Base-by-base conservation (phyloP, 2,329 filamentous ascomycete species). In the Alternaria triticimaculans region DNA sequence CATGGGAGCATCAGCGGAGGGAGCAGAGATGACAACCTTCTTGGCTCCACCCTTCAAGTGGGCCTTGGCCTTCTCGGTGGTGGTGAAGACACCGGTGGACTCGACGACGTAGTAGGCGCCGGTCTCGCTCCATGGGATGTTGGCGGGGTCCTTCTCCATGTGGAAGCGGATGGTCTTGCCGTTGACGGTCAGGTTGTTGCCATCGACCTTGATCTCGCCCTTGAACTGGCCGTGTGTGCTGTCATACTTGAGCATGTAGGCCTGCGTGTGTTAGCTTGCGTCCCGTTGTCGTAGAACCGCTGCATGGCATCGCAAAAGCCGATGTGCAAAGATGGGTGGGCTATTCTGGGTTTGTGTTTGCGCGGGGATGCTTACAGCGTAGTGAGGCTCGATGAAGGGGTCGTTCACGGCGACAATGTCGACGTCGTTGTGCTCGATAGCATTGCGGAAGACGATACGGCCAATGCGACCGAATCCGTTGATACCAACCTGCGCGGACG, bases 231-330 rank as follows among this genome's bases (percentile, higher is more conserved):
- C 96, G 89, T 99, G 96, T 84, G 92, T 94, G 78, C 92, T 94
- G 88, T 99, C 96, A 84, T 98, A 98, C 89, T 97, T 96, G 87
- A 99, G 92, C 96, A 98, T 98, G 90, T 98, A 98, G 82, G 92
- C 93, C 94, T 97, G 71, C 41, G 48, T n/a, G 15, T 15, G 76
- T 82, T 66, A 82, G 80, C 68, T 49, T 55, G 45, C 50, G 25
- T 23, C 33, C 6, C 23, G 48, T 20, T 33, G 7, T 14, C 9
- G 20, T 30, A 7, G 25, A 23, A 21, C 12, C 15, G 15, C 18
- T 26, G 3, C 28, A 37, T 30, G 37, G 57, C 30, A 11, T 55
- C 45, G 49, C 28, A 51, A 51, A 20, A 14, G 21, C 12, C 20
- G 12, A 12, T 51, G 28, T 51, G 26, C 12, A 28, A 14, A 45